These are phyloP conservation scores for Verticillium klebahnii DNA, from an alignment of 2,329 filamentous ascomycete species.

Conservation along the genomic window DNA sequence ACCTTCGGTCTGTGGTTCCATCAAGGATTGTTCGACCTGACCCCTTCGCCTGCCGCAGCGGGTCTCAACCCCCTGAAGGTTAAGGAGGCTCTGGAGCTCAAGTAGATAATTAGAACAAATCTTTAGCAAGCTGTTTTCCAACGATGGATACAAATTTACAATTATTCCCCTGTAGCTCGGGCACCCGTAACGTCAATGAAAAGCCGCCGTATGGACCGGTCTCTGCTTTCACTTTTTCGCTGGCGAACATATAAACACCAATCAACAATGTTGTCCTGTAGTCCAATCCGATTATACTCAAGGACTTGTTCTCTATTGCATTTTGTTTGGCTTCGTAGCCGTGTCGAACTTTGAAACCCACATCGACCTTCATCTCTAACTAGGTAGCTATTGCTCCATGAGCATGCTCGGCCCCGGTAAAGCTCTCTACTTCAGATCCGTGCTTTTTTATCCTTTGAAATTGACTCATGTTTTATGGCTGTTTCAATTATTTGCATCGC, in stretches of 20 bases:
- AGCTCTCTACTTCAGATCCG: neutral
- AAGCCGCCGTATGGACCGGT: no score
- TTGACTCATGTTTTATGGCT: neutral
- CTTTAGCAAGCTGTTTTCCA: neutral
- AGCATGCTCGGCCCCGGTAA: no score
- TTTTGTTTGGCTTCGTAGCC: no score
- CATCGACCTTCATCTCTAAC: no score
- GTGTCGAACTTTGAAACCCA: no score
- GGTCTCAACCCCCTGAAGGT: conserved; percentile 19
- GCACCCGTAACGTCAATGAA: no score
- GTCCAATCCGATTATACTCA: no score
- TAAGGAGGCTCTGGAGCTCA: conserved; percentile 16
- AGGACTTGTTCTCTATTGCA: no score
- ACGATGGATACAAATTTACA: neutral
- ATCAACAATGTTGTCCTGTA: no score
- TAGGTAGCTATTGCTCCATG: no score
- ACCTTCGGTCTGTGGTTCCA: conserved; percentile 17
- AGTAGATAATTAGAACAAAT: neutral
- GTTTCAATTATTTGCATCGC: conserved; percentile 24
- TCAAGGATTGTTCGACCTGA: conserved; percentile 14
- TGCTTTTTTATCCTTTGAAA: neutral
- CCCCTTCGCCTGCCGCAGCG: conserved; percentile 14
- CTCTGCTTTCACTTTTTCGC: no score
- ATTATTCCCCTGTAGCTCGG: neutral
- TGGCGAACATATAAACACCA: no score